A percentile compares a stretch with the other conserved stretches of the same genome.
These are phyloP conservation scores for Letharia lupina DNA, from an alignment of 495 filamentous ascomycete species.

Conservation along the genomic window DNA sequence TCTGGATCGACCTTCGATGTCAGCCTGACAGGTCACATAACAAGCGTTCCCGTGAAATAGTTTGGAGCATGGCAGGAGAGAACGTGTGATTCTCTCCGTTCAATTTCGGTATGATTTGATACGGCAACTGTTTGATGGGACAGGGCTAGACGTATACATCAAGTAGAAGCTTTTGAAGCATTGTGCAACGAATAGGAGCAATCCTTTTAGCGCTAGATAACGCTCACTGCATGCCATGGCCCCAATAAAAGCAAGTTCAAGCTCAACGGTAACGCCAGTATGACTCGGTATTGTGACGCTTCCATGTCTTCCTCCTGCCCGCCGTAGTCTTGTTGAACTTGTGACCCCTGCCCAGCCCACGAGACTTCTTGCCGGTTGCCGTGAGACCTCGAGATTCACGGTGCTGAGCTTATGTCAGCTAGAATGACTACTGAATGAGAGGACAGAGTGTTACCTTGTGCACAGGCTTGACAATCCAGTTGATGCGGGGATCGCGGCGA, in stretches of 20 bases:
- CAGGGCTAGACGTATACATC: neutral
- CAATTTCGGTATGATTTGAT: neutral
- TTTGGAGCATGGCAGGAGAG: neutral
- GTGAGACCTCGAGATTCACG: conserved; percentile 95
- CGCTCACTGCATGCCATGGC: conserved; percentile 1
- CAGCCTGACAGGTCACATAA: neutral
- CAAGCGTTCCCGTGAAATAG: neutral
- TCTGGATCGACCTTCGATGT: neutral
- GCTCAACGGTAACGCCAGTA: conserved; percentile 26
- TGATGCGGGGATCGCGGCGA: conserved; percentile 96
- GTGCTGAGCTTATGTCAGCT: conserved; percentile 47
- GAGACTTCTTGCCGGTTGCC: conserved; percentile 96
- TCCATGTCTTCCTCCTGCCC: conserved; percentile 98
- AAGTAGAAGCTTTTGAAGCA: neutral
- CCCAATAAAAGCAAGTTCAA: neutral
- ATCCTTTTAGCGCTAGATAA: neutral
- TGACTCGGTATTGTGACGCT: conserved; percentile 83
- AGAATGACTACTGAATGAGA: neutral
- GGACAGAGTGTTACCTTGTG: conserved; percentile 60
- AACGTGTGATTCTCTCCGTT: neutral
- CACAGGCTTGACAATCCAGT: conserved; percentile 99
- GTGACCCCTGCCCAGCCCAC: conserved; percentile 98
- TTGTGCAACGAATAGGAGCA: neutral
- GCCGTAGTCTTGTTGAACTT: conserved; percentile 94
- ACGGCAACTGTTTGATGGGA: neutral